Base-by-base conservation (phyloP, 208 protist genomes). In the Naegleria fowleri region DNA sequence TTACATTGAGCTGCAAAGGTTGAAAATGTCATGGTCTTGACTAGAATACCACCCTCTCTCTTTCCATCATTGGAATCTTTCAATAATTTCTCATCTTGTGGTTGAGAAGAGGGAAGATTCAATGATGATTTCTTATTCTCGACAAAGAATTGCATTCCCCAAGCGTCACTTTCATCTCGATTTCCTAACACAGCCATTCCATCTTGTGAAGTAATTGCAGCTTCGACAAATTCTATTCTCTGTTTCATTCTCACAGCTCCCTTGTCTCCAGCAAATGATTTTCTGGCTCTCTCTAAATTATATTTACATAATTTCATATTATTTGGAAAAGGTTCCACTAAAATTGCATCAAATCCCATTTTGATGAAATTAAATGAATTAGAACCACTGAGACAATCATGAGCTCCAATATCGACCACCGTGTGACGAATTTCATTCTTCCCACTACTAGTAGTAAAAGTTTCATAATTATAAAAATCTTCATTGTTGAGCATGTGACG, bases 231-330 rank as follows among this genome's bases (percentile, higher is more conserved):
- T 79, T 29, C 29, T 36, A 79, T 79, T 13, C 29, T 25, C n/a
- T 79, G 67, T n/a, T 16, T 75, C 25, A 29, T n/a, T 36, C 29
- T 7, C 2, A 33, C 6, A 79, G 19, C 6, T 29, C 22, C 19
- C 22, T 67, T 15, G 19, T 67, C 55, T 29, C 11, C 11, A 29
- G 3, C 22, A 67, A 67, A 67, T 67, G 55, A 29, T 79, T n/a
- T 79, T 29, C 29, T 79, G n/a, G 29, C 67, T 79, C 29, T 79
- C 29, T 79, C 29, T 33, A 79, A 79, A 79, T 79, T 79, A 36
- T n/a, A 36, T 33, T 79, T 79, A 79, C 67, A 79, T n/a, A 79
- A 79, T 79, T 79, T 36, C 67, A 79, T 79, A 79, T 79, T 79
- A 36, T 13, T 9, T 36, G 67, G 67, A 36, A 33, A 79, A 36